Base-by-base conservation (phyloP, 176 grass and related monocot species). In the Oryza brachyantha region DNA sequence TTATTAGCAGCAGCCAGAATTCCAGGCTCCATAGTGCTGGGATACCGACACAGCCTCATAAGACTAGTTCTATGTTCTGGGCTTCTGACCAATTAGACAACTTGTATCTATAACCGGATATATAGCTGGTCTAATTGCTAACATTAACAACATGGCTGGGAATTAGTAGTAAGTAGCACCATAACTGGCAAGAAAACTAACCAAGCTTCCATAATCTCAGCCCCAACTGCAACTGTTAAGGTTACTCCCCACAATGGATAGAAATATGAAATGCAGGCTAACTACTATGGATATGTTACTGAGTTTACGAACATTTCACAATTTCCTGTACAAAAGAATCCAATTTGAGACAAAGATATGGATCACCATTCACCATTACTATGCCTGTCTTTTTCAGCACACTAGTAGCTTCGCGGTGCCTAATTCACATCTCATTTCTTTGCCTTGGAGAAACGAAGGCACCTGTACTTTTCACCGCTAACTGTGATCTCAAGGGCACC, bases 401-500 rank as follows among this genome's bases (percentile, higher is more conserved):
- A 72, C 27, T 31, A 25, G 32, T 35, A 55, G 32, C 25, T 69
- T 42, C 52, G 37, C 11, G 13, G 25, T 26, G 35, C 64, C 35
- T 40, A 19, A 6, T 50, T 21, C 77, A 76, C 34, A 45, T 76
- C 45, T 97, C 86, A 96, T 84, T 99, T 99, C 79, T 99, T 99
- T 17, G 96, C 96, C 86, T 99, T 99, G 10, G 96, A 99, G 78
- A 99, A 99, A 16, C 96, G 90, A 55, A 99, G 96, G 78, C 96
- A 99, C 25, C 96, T 83, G 81, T 99, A 99, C 76, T 99, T 99
- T 90, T 99, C 96, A 11, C 96, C 96, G 9, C 92, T 92, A 32
- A 99, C 96, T 7, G 96, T 99, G 77, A 99, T 99, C 73, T 99
- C 96, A 21, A 99, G 96, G 72, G 96, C 96, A 31, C 96, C 92